Percentiles rank a stretch among this genome's conserved stretches.
phyloP scores from a whole-genome alignment of 768 basidiomycete species.

The Termitomyces sp. region DNA sequence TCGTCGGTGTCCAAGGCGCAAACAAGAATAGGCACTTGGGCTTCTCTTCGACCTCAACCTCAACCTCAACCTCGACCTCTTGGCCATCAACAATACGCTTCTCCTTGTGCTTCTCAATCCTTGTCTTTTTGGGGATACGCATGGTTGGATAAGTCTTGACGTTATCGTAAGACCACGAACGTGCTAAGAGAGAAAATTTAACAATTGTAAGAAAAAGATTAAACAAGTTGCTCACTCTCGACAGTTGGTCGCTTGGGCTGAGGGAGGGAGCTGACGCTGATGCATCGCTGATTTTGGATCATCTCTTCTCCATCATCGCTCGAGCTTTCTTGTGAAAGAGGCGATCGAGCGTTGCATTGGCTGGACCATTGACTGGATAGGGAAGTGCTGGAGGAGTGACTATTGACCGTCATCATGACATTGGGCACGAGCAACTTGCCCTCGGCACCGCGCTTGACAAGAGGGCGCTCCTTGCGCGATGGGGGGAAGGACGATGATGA shows the following conservation, averaged over 20 bases:
- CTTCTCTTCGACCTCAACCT: conserved; percentile 51
- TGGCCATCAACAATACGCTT: conserved; percentile 41
- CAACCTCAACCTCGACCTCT: conserved; percentile 34
- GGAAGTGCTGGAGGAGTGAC: conserved; percentile 30
- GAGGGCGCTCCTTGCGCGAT: conserved; percentile 40
- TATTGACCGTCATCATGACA: conserved; percentile 32
- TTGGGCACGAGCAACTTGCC: conserved; percentile 55
- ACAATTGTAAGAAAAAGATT: neutral
- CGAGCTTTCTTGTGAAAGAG: conserved; percentile 22
- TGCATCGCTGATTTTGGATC: conserved; percentile 14
- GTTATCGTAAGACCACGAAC: conserved; percentile 76
- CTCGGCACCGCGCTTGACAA: conserved; percentile 56
- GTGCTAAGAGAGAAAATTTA: conserved; percentile 31
- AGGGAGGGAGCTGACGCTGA: conserved; percentile 15
- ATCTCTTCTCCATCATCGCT: conserved; percentile 23
- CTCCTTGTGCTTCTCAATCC: conserved; percentile 44
- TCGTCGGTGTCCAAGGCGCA: conserved; percentile 24
- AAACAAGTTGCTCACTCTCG: conserved; percentile 40
- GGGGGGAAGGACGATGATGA: conserved; percentile 30
- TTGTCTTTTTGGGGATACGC: conserved; percentile 46
- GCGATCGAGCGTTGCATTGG: conserved; percentile 24
- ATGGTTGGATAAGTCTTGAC: conserved; percentile 63
- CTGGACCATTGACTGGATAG: conserved; percentile 26
- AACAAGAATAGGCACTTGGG: conserved; percentile 70
- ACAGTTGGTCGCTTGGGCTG: conserved; percentile 34